Conservation (phyloP, 768 basidiomycete genomes). For the Amanita exitialis region DNA sequence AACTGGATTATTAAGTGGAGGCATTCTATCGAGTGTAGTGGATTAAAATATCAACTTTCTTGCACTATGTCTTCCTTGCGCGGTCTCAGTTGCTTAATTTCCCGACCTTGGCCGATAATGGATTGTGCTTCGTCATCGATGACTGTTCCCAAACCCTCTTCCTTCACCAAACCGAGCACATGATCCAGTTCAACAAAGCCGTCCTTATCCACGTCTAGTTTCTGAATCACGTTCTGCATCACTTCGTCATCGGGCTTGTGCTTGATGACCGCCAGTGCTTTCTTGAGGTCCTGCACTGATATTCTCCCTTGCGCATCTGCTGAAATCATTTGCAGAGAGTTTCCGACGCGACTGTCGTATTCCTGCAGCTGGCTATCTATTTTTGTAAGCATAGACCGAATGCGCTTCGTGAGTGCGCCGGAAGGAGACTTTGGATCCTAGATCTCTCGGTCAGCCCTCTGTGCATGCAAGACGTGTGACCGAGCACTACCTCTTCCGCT, state of each 20-base stretch:
- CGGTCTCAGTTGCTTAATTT: conserved; percentile 73
- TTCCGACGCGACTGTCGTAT: conserved; percentile 84
- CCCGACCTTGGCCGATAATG: conserved; percentile 74
- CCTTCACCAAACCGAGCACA: conserved; percentile 78
- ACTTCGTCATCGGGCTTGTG: conserved; percentile 88
- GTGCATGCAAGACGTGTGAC: background rate
- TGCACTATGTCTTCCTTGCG: conserved; percentile 95
- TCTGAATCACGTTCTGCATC: conserved; percentile 79
- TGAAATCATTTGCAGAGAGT: conserved; percentile 77
- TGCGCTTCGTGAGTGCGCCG: conserved; percentile 88
- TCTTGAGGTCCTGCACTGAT: conserved; percentile 79
- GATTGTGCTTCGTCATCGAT: conserved; percentile 79
- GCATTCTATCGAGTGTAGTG: background rate
- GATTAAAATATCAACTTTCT: conserved; percentile 29
- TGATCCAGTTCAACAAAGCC: conserved; percentile 95
- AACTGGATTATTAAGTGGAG: background rate
- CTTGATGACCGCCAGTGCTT: conserved; percentile 87
- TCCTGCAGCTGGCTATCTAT: conserved; percentile 87
- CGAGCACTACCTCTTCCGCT: conserved; percentile 62
- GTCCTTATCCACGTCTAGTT: conserved; percentile 93
- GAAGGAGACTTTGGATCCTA: conserved; percentile 75
- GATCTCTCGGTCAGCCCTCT: background rate
- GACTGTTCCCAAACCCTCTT: conserved; percentile 81
- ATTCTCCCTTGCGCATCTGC: conserved; percentile 84
- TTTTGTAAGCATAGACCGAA: conserved; percentile 92